Evolutionary conservation across 2,329 filamentous ascomycete genomes (phyloP).

Genomic region (Colletotrichum sp.): DNA sequence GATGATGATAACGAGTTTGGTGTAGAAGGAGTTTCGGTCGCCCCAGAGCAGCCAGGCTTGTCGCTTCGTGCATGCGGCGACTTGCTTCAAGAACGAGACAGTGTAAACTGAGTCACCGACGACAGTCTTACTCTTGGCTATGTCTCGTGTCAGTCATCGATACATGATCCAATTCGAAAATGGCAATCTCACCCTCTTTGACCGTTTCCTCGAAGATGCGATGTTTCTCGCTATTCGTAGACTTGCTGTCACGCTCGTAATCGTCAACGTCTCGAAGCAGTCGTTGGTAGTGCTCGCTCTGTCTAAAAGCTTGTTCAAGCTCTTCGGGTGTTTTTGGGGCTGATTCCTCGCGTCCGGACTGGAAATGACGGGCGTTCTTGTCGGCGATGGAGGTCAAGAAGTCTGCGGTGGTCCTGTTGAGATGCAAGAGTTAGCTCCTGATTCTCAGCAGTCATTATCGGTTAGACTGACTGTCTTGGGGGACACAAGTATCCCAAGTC

Average conservation of each 20-base stretch:
- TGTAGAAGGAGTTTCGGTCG: slow-evolving; percentile 76
- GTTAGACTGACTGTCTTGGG: slow-evolving; percentile 49
- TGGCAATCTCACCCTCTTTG: neutral
- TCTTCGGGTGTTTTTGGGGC: slow-evolving; percentile 69
- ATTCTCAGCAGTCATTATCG: slow-evolving; percentile 32
- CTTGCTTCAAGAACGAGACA: slow-evolving; percentile 74
- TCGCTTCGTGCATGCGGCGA: slow-evolving; percentile 70
- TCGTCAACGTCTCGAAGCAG: slow-evolving; percentile 61
- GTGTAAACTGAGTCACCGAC: slow-evolving; percentile 77
- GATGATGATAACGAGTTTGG: slow-evolving; percentile 81
- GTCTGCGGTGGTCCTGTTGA: slow-evolving; percentile 63
- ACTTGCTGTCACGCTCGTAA: slow-evolving; percentile 31
- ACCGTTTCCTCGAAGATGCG: slow-evolving; percentile 9
- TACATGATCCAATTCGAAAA: fast-evolving
- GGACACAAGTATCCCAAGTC: slow-evolving; percentile 68
- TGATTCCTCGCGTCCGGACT: slow-evolving; percentile 61
- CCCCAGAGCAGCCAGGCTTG: slow-evolving; percentile 82
- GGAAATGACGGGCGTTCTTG: slow-evolving; percentile 66
- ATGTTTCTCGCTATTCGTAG: slow-evolving; percentile 39
- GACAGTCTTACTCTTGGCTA: slow-evolving; percentile 70
- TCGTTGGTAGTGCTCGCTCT: slow-evolving; percentile 61
- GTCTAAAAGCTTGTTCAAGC: slow-evolving; percentile 62
- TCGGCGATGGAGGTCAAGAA: slow-evolving; percentile 75
- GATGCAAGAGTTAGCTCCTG: slow-evolving; percentile 49
- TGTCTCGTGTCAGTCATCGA: neutral